Evolutionary conservation across 495 filamentous ascomycete genomes (phyloP).

Genomic region (Aspergillus nidulans): DNA sequence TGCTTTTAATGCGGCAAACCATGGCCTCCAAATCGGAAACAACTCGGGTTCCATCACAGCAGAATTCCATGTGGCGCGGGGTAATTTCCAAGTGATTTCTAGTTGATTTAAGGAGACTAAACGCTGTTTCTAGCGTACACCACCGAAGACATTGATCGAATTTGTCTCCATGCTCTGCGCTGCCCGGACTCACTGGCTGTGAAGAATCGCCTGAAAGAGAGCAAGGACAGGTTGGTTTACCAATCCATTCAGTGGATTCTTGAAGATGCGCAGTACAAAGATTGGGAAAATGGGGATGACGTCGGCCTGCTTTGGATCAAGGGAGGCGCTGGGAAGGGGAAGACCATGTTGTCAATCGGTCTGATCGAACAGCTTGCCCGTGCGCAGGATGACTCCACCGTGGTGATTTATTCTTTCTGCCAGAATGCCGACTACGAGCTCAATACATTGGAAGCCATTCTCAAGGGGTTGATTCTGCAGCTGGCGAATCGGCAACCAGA

Average conservation of each 20-base stretch:
- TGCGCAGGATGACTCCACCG: neutral
- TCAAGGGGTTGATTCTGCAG: slow-evolving; percentile 37
- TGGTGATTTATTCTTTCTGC: slow-evolving; percentile 46
- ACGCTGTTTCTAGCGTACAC: too few relatives aligned
- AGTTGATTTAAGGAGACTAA: too few relatives aligned
- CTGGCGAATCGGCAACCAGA: slow-evolving; percentile 23
- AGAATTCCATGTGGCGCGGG: too few relatives aligned
- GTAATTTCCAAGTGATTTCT: too few relatives aligned
- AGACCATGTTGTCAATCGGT: slow-evolving; percentile 19
- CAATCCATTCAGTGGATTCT: neutral
- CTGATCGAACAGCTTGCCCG: slow-evolving; percentile 7
- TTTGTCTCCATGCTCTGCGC: too few relatives aligned
- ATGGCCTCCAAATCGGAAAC: too few relatives aligned
- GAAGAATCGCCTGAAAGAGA: neutral
- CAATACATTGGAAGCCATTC: slow-evolving; percentile 33
- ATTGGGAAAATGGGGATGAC: neutral
- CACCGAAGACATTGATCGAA: too few relatives aligned
- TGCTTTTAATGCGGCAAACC: too few relatives aligned
- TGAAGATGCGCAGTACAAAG: neutral
- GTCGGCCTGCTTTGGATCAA: slow-evolving; percentile 34
- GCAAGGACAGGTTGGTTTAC: neutral
- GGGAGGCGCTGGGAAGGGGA: slow-evolving; percentile 35
- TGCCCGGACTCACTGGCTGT: neutral
- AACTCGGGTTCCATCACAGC: too few relatives aligned
- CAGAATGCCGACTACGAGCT: slow-evolving; percentile 32